phyloP scores from a whole-genome alignment of 495 filamentous ascomycete species.

The Trichoderma parareesei region DNA sequence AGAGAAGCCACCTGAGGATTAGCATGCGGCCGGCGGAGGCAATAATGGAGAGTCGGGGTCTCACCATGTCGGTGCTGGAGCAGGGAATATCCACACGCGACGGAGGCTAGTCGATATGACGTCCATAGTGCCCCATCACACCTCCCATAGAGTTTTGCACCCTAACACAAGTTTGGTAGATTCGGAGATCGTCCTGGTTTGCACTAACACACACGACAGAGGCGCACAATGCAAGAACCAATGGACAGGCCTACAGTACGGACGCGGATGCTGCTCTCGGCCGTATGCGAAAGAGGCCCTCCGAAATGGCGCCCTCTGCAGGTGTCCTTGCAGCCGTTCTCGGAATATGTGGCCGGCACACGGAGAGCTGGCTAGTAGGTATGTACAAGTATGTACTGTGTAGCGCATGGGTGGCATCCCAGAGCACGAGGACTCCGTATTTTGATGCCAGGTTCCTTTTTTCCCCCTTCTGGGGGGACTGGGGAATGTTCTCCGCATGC shows the following conservation, averaged over 20 bases:
- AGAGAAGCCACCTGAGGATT: neutral
- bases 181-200: neutral
- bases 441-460: no score
- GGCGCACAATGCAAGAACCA: neutral
- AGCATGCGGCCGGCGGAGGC: neutral
- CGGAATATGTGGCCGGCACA: neutral
- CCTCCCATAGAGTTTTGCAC: neutral
- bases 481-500: constrained; percentile 1
- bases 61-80: neutral
- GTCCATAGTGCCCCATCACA: constrained; percentile 2
- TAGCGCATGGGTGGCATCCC: neutral
- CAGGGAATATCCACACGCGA: constrained; percentile 4
- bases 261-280: neutral
- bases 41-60: neutral
- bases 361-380: neutral
- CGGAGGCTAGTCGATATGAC: neutral
- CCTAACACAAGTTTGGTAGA: neutral
- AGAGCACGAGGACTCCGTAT: neutral
- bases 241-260: neutral
- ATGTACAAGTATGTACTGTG: neutral
- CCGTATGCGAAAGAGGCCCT: neutral
- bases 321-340: neutral
- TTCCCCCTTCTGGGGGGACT: neutral
- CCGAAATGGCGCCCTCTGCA: neutral
- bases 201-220: neutral